Percentiles rank a stretch among this genome's conserved stretches.
Conservation (phyloP, 192 early-diverging fungal species). For the Lunasporangiospora selenospora region DNA sequence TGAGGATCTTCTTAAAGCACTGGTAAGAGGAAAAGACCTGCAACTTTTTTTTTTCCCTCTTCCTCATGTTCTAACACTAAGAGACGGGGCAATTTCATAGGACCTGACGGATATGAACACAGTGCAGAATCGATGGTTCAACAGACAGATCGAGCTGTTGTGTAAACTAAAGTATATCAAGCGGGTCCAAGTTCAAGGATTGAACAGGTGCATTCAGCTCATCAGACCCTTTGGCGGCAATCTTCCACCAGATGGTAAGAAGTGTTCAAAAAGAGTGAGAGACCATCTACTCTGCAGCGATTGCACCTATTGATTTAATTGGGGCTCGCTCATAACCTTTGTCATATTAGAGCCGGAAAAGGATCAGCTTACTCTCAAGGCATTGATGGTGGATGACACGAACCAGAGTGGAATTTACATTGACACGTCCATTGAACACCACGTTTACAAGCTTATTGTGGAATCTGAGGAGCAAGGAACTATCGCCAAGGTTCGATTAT, state of each 20-base stretch:
- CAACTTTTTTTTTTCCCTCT: too few species aligned
- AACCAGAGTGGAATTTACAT: slow-evolving; percentile 54
- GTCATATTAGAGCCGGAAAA: slow-evolving; percentile 17
- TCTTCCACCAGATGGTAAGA: slow-evolving; percentile 8
- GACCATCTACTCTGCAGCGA: too few species aligned
- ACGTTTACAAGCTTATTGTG: slow-evolving; percentile 64
- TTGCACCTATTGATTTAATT: not conserved
- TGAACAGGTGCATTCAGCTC: slow-evolving; percentile 59
- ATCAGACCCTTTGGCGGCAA: slow-evolving; percentile 37
- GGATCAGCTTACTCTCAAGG: slow-evolving; percentile 18
- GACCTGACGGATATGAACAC: slow-evolving; percentile 41
- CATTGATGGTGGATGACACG: slow-evolving; percentile 26
- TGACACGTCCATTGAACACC: slow-evolving; percentile 68
- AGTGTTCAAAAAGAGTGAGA: too few species aligned
- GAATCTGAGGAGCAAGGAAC: slow-evolving; percentile 57
- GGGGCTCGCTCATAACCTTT: too few species aligned
- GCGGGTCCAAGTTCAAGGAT: slow-evolving; percentile 44
- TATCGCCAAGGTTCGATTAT: slow-evolving; percentile 51
- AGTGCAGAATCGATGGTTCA: slow-evolving; percentile 66
- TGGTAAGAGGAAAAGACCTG: slow-evolving; percentile 46
- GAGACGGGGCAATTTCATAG: too few species aligned
- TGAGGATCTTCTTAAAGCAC: slow-evolving; percentile 59
- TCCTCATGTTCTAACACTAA: too few species aligned
- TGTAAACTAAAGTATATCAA: slow-evolving; percentile 58
- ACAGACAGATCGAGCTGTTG: slow-evolving; percentile 56